Evolutionary conservation across 345 rosid genomes (phyloP).

Genomic region (Rhizophora mangle): DNA sequence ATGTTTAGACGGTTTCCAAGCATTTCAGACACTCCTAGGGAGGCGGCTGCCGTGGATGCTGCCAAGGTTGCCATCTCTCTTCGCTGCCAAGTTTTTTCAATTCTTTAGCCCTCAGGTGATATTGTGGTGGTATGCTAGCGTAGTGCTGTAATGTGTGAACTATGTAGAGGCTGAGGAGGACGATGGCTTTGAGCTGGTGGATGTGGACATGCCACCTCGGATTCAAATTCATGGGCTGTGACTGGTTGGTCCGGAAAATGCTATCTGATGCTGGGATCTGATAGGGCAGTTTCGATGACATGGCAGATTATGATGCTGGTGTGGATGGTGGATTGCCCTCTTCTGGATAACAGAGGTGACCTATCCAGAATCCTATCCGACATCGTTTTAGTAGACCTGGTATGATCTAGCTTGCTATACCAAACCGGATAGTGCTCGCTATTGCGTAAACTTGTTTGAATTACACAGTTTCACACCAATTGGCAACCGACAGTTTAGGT

Average conservation of each 20-base stretch:
- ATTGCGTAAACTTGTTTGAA: too few species aligned
- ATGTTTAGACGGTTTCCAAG: slow-evolving; percentile 72
- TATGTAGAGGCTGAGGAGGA: slow-evolving; percentile 5
- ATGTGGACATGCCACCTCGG: slow-evolving; percentile 47
- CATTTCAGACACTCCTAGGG: slow-evolving; percentile 78
- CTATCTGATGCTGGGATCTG: slow-evolving; percentile 50
- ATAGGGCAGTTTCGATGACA: slow-evolving; percentile 46
- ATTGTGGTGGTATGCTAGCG: not conserved
- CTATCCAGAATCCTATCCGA: slow-evolving; percentile 10
- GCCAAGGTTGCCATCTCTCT: slow-evolving; percentile 48
- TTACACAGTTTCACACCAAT: too few species aligned
- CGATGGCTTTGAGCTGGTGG: slow-evolving; percentile 56
- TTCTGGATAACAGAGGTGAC: slow-evolving; percentile 4
- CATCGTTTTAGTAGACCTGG: not conserved
- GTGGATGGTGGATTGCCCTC: slow-evolving; percentile 23
- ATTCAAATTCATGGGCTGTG: slow-evolving; percentile 22
- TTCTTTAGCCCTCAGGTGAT: not conserved
- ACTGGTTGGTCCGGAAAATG: slow-evolving; percentile 43
- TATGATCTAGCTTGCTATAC: not conserved
- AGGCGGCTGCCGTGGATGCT: slow-evolving; percentile 57
- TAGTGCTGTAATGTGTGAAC: not conserved
- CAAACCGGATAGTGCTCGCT: not conserved
- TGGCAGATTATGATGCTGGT: slow-evolving; percentile 51
- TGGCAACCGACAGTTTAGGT: too few species aligned
- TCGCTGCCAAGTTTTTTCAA: too few species aligned